Evolutionary conservation across 257 asterid genomes (phyloP), one percentile per base, ranked within the genome.

Genomic region (Echium plantagineum): DNA sequence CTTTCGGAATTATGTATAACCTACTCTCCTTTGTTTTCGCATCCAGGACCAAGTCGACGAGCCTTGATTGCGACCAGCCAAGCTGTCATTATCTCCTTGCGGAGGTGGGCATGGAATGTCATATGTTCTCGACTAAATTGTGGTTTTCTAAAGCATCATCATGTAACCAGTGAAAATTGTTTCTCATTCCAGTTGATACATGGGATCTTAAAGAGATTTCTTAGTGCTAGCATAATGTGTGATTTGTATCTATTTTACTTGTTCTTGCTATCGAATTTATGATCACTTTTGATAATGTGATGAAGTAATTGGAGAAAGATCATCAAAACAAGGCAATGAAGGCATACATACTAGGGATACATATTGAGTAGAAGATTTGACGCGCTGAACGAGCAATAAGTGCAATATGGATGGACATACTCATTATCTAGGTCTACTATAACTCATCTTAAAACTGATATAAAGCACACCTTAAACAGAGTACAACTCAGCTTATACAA

Each of bases 11-110:
- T 42, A 2, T 42, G 49, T 10, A 42, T 42, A 42, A 42, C 17
- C 15, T 42, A 42, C 17, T 42, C 17, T 2, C 2, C 10, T 42
- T 42, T 42, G 3, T 42, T 42, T 42, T 10, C 16, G 24, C 16
- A 6, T 62, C 71, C 78, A 78, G 83, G 83, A 78, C 69, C 83
- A 78, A 58, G 63, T 74, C 55, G 83, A 78, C 26, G 83, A 78
- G 71, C 66, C 83, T 57, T 78, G 80, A 77, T 67, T 31, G 21
- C 26, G 16, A 52, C 58, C 63, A 17, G 52, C 55, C 59, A 8
- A 15, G 68, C 55, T 5, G 22, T 61, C 61, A 18, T 55, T 35
- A 61, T 66, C 71, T 68, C 70, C 66, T 63, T 55, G 38, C 21
- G 79, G 83, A 66, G 68, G 70, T 78, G 83, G 80, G 80, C 74